These are phyloP conservation scores for Rhizodiscina lignyota DNA, from an alignment of 495 filamentous ascomycete species.

Conservation along the genomic window DNA sequence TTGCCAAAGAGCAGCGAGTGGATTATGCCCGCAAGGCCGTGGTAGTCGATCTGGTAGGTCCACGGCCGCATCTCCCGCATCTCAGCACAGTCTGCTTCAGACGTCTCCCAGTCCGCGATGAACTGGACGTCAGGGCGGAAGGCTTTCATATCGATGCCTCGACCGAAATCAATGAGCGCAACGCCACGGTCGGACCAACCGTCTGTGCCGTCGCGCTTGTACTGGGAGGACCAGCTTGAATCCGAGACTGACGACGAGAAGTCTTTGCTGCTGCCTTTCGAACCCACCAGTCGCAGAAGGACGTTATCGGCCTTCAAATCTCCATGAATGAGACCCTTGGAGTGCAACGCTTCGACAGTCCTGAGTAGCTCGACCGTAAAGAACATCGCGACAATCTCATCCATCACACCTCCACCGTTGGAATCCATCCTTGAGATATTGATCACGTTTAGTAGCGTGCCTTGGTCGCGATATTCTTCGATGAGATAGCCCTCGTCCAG, in stretches of 20 bases:
- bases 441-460: conserved; percentile 82
- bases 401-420: conserved; percentile 47
- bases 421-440: conserved; percentile 63
- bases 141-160: conserved; percentile 80
- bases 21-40: conserved; percentile 72
- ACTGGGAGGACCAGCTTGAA: conserved; percentile 37
- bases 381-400: conserved; percentile 85
- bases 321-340: conserved; percentile 68
- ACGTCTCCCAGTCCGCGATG: conserved; percentile 84
- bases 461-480: conserved; percentile 75
- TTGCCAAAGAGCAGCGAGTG: conserved; percentile 82
- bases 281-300: conserved; percentile 60
- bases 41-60: conserved; percentile 94
- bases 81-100: conserved; percentile 74
- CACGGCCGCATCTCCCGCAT: conserved; percentile 83
- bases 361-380: conserved; percentile 83
- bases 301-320: conserved; percentile 95
- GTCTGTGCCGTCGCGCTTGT: conserved; percentile 48
- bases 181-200: conserved; percentile 75
- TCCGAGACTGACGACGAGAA: conserved; percentile 5
- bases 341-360: conserved; percentile 74
- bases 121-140: conserved; percentile 70
- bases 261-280: background rate
- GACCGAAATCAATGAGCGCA: conserved; percentile 83
- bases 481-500: conserved; percentile 72